Evolutionary conservation across 768 basidiomycete genomes (phyloP).

Genomic region (Tricholoma furcatifolium): DNA sequence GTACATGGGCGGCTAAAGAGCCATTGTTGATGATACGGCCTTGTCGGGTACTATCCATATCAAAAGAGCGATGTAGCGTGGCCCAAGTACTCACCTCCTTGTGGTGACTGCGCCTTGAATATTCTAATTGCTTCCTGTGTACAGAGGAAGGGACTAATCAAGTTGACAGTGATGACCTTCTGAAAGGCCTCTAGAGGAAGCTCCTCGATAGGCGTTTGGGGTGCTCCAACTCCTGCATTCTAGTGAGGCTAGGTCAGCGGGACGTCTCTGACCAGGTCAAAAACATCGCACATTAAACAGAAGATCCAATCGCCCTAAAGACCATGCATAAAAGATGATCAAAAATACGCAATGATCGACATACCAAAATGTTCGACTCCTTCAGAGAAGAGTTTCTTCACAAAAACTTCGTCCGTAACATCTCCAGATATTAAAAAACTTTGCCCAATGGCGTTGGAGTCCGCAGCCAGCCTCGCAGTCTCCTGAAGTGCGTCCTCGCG

Average conservation of each 20-base stretch:
- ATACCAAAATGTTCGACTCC: slow-evolving; percentile 57
- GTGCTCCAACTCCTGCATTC: slow-evolving; percentile 72
- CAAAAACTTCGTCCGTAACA: slow-evolving; percentile 61
- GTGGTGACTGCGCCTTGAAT: slow-evolving; percentile 73
- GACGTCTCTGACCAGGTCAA: background rate
- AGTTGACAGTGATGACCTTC: slow-evolving; percentile 67
- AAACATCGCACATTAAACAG: slow-evolving; percentile 68
- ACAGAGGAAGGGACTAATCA: slow-evolving; percentile 73
- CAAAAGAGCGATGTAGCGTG: background rate
- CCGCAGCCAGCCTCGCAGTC: slow-evolving; percentile 46
- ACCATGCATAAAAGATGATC: background rate
- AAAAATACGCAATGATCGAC: slow-evolving; percentile 11
- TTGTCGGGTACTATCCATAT: slow-evolving; percentile 20
- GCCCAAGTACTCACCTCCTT: slow-evolving; percentile 58
- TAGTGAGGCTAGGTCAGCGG: slow-evolving; percentile 23
- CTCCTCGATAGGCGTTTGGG: slow-evolving; percentile 54
- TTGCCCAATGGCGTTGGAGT: slow-evolving; percentile 20
- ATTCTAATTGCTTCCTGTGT: slow-evolving; percentile 70
- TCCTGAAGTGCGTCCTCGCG: slow-evolving; percentile 56
- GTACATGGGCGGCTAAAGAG: slow-evolving; percentile 69
- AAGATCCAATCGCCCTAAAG: slow-evolving; percentile 63
- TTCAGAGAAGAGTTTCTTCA: slow-evolving; percentile 54
- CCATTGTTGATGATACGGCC: slow-evolving; percentile 87
- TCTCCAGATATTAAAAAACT: slow-evolving; percentile 59
- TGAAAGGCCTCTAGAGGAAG: slow-evolving; percentile 61